Conservation (phyloP, 2,329 filamentous ascomycete species). For the Neonectria neomacrospora region DNA sequence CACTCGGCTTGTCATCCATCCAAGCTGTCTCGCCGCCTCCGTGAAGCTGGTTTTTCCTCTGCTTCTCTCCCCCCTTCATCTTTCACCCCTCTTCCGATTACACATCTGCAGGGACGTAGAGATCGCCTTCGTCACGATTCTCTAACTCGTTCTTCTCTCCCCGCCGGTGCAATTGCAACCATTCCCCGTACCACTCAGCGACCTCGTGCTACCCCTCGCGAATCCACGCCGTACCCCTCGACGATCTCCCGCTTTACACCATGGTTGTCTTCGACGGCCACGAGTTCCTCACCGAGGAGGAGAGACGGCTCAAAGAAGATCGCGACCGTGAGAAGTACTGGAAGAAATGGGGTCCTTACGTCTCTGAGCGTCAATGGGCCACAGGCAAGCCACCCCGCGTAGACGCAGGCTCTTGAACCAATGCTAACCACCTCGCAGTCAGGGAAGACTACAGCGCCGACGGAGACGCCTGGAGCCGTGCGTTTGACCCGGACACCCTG, state of each 20-base stretch:
- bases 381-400: slow-evolving; percentile 69
- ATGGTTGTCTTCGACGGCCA: slow-evolving; percentile 94
- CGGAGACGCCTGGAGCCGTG: slow-evolving; percentile 96
- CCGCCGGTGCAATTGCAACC: slow-evolving; percentile 18
- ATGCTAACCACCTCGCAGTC: slow-evolving; percentile 58
- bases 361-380: slow-evolving; percentile 94
- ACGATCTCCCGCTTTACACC: slow-evolving; percentile 31
- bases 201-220: slow-evolving; percentile 22
- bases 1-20: slow-evolving; percentile 39
- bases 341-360: slow-evolving; percentile 98
- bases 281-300: slow-evolving; percentile 89
- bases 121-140: not conserved
- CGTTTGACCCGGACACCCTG: slow-evolving; percentile 52
- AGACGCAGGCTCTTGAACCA: slow-evolving; percentile 28
- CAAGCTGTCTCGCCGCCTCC: slow-evolving; percentile 32
- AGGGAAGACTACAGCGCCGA: slow-evolving; percentile 91
- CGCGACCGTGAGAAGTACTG: slow-evolving; percentile 87
- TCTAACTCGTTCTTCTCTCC: slow-evolving; percentile 9
- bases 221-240: slow-evolving; percentile 9
- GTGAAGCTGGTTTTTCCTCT: slow-evolving; percentile 30
- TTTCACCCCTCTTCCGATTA: slow-evolving; percentile 6
- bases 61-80: slow-evolving; percentile 25
- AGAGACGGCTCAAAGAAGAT: slow-evolving; percentile 89
- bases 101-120: slow-evolving; percentile 4
- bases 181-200: slow-evolving; percentile 24